Evolutionary conservation across 208 protist genomes (phyloP).

Genomic region (Leishmania tropica): DNA sequence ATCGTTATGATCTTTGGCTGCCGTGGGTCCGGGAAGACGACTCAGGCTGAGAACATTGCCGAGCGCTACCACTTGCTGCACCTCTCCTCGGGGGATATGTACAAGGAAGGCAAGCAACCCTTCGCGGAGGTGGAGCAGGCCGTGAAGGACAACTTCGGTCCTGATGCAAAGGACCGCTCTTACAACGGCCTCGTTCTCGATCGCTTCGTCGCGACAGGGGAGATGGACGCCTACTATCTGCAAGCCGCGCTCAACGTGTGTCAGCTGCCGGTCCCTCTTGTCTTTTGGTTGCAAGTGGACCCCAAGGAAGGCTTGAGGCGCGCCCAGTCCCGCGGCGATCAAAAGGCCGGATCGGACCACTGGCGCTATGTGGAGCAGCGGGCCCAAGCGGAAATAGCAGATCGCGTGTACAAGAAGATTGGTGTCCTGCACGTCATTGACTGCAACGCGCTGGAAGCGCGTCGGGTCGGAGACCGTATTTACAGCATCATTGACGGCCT

Average conservation of each 20-base stretch:
- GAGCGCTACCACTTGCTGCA: slow-evolving; percentile 72
- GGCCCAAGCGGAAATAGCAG: slow-evolving; percentile 57
- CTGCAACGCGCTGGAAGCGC: slow-evolving; percentile 39
- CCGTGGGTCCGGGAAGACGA: slow-evolving; percentile 86
- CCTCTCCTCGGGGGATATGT: slow-evolving; percentile 74
- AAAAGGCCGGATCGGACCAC: slow-evolving; percentile 47
- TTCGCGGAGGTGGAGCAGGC: slow-evolving; percentile 67
- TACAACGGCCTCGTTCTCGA: slow-evolving; percentile 87
- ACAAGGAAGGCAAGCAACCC: slow-evolving; percentile 73
- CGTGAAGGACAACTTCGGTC: slow-evolving; percentile 69
- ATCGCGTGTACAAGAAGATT: slow-evolving; percentile 65
- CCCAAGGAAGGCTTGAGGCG: slow-evolving; percentile 59
- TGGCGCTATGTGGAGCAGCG: slow-evolving; percentile 79
- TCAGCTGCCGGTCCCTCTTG: slow-evolving; percentile 68
- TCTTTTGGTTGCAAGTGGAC: slow-evolving; percentile 78
- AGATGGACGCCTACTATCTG: slow-evolving; percentile 87
- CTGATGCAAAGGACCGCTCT: slow-evolving; percentile 32
- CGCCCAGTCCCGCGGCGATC: slow-evolving; percentile 52
- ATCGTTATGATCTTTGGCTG: slow-evolving; percentile 81
- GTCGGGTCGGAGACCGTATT: slow-evolving; percentile 52
- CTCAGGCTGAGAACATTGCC: slow-evolving; percentile 55
- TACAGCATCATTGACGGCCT: slow-evolving; percentile 48
- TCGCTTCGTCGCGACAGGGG: slow-evolving; percentile 79
- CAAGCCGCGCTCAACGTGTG: slow-evolving; percentile 57
- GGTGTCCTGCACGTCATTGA: slow-evolving; percentile 57